Evolutionary conservation across 495 filamentous ascomycete genomes (phyloP).

Genomic region (Chlorociboria aeruginascens): DNA sequence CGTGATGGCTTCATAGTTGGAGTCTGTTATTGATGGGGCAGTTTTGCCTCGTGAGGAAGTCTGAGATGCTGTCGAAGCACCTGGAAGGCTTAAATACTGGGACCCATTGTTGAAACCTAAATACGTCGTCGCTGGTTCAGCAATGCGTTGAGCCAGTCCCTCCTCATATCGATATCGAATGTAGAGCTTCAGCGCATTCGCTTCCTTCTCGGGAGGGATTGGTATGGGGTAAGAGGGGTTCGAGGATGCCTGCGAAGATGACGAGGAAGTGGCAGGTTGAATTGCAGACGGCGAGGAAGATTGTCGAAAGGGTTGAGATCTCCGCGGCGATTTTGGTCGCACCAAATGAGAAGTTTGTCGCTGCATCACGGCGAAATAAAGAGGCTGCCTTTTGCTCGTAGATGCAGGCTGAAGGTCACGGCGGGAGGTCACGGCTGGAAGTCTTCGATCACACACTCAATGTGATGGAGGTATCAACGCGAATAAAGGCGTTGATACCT

Average conservation of each 20-base stretch:
- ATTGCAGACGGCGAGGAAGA: neutral
- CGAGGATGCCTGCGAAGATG: neutral
- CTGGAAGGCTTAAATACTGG: conserved; percentile 4
- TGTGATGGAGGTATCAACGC: no score
- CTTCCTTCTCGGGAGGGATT: conserved; percentile 12
- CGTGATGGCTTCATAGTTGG: conserved; percentile 5
- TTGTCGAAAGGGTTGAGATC: no score
- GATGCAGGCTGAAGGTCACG: no score
- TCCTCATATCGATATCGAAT: conserved; percentile 4
- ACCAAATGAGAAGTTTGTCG: no score
- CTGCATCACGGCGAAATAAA: no score
- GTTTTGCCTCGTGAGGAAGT: conserved; percentile 5
- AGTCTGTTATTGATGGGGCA: conserved; percentile 6
- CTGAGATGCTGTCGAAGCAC: conserved; percentile 5
- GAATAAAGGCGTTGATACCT: no score
- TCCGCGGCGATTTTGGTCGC: no score
- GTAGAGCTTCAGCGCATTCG: conserved; percentile 12
- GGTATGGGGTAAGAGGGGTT: conserved; percentile 10
- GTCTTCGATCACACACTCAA: no score
- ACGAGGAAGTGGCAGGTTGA: neutral
- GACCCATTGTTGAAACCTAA: neutral
- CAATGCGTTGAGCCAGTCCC: neutral
- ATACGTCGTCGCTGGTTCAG: neutral
- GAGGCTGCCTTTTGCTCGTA: no score
- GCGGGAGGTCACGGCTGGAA: no score